Evolutionary conservation across 75 land plant species (phyloP).

Genomic region (Sequoia sempervirens): DNA sequence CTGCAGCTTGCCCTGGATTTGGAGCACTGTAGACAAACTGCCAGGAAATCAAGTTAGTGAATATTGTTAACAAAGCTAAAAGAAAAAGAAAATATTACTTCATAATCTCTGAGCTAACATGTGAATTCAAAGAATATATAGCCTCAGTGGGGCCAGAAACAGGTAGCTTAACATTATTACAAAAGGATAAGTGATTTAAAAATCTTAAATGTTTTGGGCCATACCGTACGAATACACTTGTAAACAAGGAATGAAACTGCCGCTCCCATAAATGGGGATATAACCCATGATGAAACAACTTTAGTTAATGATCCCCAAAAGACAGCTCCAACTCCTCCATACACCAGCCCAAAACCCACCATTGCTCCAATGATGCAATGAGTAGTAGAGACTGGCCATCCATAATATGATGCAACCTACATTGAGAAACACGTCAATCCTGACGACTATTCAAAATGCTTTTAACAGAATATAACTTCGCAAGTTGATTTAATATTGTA

Average conservation of each 20-base stretch:
- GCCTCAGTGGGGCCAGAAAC: background rate
- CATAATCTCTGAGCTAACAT: background rate
- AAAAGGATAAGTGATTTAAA: background rate
- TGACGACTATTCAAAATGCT: background rate
- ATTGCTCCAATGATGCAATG: constrained; percentile 97
- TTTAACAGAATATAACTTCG: background rate
- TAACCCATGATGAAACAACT: constrained; percentile 87
- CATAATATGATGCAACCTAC: constrained; percentile 94
- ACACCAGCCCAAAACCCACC: constrained; percentile 89
- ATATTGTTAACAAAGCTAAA: background rate
- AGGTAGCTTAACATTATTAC: background rate
- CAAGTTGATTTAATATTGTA: background rate
- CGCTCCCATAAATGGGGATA: constrained; percentile 87
- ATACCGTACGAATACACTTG: constrained; percentile 88
- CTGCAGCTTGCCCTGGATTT: constrained; percentile 95
- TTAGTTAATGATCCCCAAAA: constrained; percentile 77
- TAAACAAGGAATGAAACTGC: constrained; percentile 79
- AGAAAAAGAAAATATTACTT: background rate
- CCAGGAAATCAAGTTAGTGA: constrained; percentile 8
- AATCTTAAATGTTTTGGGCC: background rate
- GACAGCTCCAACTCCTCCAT: constrained; percentile 87
- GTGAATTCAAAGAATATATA: background rate
- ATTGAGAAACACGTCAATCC: constrained; percentile 5
- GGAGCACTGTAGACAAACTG: constrained; percentile 99
- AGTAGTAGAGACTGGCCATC: constrained; percentile 98